Percentiles rank a stretch among this genome's conserved stretches.
phyloP scores from a whole-genome alignment of 257 asterid genomes.

The Solanum dulcamara region DNA sequence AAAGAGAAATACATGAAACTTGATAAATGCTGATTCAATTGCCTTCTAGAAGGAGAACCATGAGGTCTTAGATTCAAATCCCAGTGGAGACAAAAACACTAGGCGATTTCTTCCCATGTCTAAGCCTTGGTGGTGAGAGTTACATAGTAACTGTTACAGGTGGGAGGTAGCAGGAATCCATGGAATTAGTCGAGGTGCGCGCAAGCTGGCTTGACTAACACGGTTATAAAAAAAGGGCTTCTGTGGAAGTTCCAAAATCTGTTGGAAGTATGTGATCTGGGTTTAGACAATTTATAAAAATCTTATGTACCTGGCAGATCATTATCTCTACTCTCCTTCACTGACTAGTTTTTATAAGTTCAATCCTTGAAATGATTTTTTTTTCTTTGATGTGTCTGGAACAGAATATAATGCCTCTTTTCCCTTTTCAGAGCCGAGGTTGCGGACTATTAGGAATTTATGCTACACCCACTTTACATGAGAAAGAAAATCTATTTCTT shows the following conservation, averaged over 20 bases:
- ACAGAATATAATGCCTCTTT: background rate
- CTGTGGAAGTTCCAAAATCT: background rate
- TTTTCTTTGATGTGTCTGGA: background rate
- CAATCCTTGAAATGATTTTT: background rate
- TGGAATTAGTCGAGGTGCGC: background rate
- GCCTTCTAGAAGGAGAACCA: background rate
- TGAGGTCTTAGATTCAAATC: background rate
- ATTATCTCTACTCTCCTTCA: background rate
- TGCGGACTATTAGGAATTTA: conserved; percentile 71
- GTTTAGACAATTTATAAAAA: background rate
- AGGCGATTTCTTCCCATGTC: background rate
- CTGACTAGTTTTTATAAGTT: background rate
- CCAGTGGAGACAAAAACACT: background rate
- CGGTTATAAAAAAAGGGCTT: background rate
- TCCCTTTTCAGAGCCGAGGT: conserved; percentile 65
- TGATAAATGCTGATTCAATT: background rate
- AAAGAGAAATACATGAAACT: background rate
- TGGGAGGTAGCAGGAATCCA: background rate
- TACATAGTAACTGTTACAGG: background rate
- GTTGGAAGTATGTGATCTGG: background rate
- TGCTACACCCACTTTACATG: conserved; percentile 82
- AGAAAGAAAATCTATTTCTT: conserved; percentile 85
- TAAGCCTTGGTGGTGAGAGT: background rate
- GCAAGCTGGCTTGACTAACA: background rate
- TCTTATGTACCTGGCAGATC: background rate